Evolutionary conservation across 2,329 filamentous ascomycete species (phyloP), one percentile per base, ranked within the genome.

Genomic region (Penicillium thymicola): DNA sequence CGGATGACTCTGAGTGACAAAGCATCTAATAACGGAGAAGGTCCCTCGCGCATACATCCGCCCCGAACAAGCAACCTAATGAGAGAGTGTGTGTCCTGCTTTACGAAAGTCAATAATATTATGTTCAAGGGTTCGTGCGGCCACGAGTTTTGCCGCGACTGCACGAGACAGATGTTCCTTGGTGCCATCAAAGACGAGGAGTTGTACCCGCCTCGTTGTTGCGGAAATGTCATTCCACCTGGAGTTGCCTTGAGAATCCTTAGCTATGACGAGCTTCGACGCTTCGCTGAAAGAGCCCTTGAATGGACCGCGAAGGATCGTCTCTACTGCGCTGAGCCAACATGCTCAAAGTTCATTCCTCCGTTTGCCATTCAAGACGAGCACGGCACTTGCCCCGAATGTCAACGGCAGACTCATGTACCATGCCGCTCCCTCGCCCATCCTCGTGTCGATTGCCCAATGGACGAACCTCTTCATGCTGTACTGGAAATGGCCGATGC

Each of bases 271-370:
- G 60, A 65, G 50, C 57, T 65, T 10, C 37, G 32, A 4, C 11
- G 4, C 1, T 66, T 60, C 37, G 34, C 46, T 2, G 54, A 61
- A 38, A 57, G 51, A 28, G 59, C 52, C 5, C 18, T 61, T 10
- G 62, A 65, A 51, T 65, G 55, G 28, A 47, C 54, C 0, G 36
- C 59, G 0, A 43, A 60, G 9, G 53, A 62, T 18, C 58, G 57
- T 21, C 16, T 67, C 3, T 67, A 67, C 43, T 67, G 65, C 13
- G 59, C 60, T 0, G 58, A 63, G 1, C 56, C 56, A 13, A 64
- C 25, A 5, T 67, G 63, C 23, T 65, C 63, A 3, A 54, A 48
- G 10, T 67, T 65, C 11, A 66, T 67, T 27, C 63, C 59, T 2
- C 57, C 52, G 1, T 58, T 52, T 5, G 28, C 50, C 0, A 61